Percentiles rank a stretch among this genome's conserved stretches.
Evolutionary conservation across 23 red algal genomes (phyloP).

Genomic region (Agarophyton chilense): DNA sequence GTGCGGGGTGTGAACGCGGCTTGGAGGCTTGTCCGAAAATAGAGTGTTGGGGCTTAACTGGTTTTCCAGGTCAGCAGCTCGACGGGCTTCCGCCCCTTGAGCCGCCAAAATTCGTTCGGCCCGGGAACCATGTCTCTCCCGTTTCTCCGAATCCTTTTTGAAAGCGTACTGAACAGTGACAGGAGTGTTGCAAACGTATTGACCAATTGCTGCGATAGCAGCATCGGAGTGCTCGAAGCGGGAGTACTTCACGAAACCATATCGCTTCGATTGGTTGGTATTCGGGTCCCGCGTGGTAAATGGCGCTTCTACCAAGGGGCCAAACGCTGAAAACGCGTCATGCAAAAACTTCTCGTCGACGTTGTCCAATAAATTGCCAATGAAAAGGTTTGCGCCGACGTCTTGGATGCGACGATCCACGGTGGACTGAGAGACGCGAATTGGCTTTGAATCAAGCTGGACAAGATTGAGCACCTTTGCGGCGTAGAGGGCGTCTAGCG

Average conservation of each 20-base stretch:
- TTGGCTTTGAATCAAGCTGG: slow-evolving; percentile 67
- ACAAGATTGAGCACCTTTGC: slow-evolving; percentile 78
- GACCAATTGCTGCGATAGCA: slow-evolving; percentile 81
- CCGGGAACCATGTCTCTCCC: slow-evolving; percentile 80
- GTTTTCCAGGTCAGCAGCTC: background rate
- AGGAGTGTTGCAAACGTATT: slow-evolving; percentile 76
- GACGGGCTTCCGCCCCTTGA: slow-evolving; percentile 35
- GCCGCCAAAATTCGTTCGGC: slow-evolving; percentile 83
- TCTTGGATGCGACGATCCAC: slow-evolving; percentile 52
- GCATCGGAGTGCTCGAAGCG: slow-evolving; percentile 77
- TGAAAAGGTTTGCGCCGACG: slow-evolving; percentile 91
- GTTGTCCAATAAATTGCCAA: slow-evolving; percentile 80
- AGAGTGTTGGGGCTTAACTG: slow-evolving; percentile 27
- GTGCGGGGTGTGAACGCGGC: background rate
- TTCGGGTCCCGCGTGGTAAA: slow-evolving; percentile 73
- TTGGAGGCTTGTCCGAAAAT: slow-evolving; percentile 51
- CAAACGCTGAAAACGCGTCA: slow-evolving; percentile 87
- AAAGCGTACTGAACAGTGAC: slow-evolving; percentile 89
- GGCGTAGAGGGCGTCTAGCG: slow-evolving; percentile 77
- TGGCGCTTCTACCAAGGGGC: slow-evolving; percentile 76
- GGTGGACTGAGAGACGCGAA: slow-evolving; percentile 66
- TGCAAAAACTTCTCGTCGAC: slow-evolving; percentile 85
- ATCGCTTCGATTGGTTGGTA: slow-evolving; percentile 52
- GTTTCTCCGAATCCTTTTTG: slow-evolving; percentile 76
- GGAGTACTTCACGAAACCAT: slow-evolving; percentile 86